These are phyloP conservation scores for Luffa acutangula DNA, from an alignment of 306 rosid species.

Conservation along the genomic window DNA sequence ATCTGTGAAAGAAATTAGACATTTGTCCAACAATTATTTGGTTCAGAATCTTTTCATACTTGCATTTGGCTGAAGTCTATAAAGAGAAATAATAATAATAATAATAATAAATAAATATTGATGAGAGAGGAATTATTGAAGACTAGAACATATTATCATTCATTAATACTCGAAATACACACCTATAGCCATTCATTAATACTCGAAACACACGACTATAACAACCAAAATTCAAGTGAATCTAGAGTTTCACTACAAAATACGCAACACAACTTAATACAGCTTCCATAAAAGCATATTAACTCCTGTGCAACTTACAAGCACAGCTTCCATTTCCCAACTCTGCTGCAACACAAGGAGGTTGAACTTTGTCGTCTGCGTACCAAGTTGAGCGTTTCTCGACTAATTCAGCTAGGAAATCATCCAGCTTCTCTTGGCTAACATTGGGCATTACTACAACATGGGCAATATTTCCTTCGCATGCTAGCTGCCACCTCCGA, in stretches of 20 bases:
- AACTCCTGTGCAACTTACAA: constrained; percentile 31
- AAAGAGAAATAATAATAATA: not conserved
- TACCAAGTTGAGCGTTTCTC: constrained; percentile 31
- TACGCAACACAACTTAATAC: constrained; percentile 2
- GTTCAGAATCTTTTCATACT: not conserved
- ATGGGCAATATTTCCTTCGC: constrained; percentile 53
- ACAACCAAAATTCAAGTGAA: not conserved
- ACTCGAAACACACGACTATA: not conserved
- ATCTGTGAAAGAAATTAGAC: not conserved
- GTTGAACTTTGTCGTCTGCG: constrained; percentile 3
- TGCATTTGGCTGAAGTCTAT: not conserved
- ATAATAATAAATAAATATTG: not conserved
- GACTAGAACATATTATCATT: not conserved
- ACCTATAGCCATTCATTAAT: not conserved
- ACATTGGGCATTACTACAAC: constrained; percentile 57
- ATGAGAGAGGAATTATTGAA: not conserved
- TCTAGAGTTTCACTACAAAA: not conserved
- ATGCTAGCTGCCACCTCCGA: constrained; percentile 51
- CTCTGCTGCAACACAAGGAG: constrained; percentile 39
- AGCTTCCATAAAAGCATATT: not conserved
- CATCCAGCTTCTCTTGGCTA: constrained; percentile 34
- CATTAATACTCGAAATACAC: not conserved
- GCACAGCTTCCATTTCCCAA: constrained; percentile 38
- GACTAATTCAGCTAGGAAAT: constrained; percentile 31
- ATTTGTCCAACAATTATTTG: not conserved